phyloP scores from a whole-genome alignment of 352 stramenopile species.

The Poterioochromonas sp. region DNA sequence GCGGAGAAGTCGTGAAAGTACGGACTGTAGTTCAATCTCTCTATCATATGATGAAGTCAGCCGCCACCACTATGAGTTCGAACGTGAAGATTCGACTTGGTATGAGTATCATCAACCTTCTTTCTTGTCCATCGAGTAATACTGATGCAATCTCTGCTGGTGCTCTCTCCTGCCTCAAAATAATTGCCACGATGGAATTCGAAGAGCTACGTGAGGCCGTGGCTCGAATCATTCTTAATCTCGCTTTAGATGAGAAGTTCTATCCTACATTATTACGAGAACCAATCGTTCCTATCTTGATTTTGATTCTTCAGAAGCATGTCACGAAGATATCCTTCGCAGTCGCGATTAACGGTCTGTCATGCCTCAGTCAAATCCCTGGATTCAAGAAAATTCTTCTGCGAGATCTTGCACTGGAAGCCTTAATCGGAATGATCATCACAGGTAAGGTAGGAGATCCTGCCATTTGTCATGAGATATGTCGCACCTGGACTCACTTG shows the following conservation, averaged over 20 bases:
- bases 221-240: constrained; percentile 15
- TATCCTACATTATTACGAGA: background rate
- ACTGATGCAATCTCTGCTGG: background rate
- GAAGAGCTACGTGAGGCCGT: constrained; percentile 12
- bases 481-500: background rate
- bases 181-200: constrained; percentile 32
- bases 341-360: background rate
- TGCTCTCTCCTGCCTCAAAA: constrained; percentile 16
- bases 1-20: background rate
- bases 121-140: background rate
- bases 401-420: background rate
- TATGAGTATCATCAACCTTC: constrained; percentile 17
- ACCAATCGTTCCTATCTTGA: constrained; percentile 21
- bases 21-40: background rate
- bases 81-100: constrained; percentile 3
- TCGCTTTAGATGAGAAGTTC: background rate
- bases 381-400: background rate
- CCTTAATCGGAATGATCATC: constrained; percentile 6
- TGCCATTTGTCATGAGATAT: background rate
- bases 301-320: constrained; percentile 25
- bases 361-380: background rate
- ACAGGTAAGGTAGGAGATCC: background rate
- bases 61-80: background rate
- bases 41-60: constrained; percentile 17
- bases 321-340: background rate